Evolutionary conservation across 2,329 filamentous ascomycete genomes (phyloP).

Genomic region (Nemania abortiva): DNA sequence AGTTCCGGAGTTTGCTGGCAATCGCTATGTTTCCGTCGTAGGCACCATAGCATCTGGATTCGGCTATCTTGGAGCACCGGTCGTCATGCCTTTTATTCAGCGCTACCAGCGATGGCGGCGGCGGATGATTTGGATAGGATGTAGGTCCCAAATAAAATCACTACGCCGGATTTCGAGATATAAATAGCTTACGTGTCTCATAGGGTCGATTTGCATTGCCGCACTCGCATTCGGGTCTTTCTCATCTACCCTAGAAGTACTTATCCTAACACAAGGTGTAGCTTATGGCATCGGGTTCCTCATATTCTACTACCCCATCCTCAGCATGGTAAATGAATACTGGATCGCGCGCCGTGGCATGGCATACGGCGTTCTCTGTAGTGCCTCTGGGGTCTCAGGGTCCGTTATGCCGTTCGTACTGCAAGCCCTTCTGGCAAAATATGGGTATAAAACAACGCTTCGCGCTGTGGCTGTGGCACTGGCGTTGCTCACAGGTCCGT

Average conservation of each 20-base stretch:
- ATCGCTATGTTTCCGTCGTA: constrained; percentile 46
- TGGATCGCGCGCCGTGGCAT: constrained; percentile 55
- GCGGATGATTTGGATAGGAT: constrained; percentile 55
- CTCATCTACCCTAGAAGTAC: constrained; percentile 48
- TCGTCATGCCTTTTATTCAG: constrained; percentile 51
- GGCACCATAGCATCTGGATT: constrained; percentile 50
- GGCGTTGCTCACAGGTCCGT: constrained; percentile 54
- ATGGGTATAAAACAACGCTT: constrained; percentile 55
- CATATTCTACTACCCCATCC: constrained; percentile 54
- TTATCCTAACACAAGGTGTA: constrained; percentile 57
- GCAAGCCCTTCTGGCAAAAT: constrained; percentile 53
- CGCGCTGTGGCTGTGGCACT: constrained; percentile 53
- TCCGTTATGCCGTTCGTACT: constrained; percentile 55
- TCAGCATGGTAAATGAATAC: constrained; percentile 57
- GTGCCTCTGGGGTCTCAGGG: constrained; percentile 49
- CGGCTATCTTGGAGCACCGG: constrained; percentile 52
- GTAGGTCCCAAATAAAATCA: constrained; percentile 31
- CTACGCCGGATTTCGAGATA: too few relatives aligned
- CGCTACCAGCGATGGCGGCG: constrained; percentile 52
- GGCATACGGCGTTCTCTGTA: constrained; percentile 53
- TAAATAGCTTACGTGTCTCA: constrained; percentile 4
- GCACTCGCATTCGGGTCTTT: constrained; percentile 54
- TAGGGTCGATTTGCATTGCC: constrained; percentile 54
- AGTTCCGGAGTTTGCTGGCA: constrained; percentile 46
- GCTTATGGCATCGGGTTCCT: constrained; percentile 56